Evolutionary conservation across 176 grass and related monocot genomes (phyloP), one percentile per base, ranked within the genome.

Genomic region (Leersia perrieri): DNA sequence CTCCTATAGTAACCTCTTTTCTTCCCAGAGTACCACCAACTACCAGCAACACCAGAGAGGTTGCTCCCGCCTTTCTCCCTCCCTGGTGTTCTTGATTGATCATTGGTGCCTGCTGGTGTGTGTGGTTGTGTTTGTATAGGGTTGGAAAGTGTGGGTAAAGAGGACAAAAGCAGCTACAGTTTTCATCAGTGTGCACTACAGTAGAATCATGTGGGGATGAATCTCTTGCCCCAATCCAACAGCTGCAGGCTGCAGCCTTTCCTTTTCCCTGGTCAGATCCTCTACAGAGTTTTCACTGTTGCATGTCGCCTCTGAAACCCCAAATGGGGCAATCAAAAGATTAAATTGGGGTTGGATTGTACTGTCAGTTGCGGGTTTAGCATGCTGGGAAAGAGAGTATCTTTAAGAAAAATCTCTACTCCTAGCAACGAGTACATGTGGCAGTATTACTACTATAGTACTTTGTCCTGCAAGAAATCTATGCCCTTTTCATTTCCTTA

Each of bases 171-270:
- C 22, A 22, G 53, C 74, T 51, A 45, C 66, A 63, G 83, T 78
- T 38, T 74, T 47, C 28, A 85, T 78, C 65, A 63, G 74, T 72
- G 66, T 36, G 74, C 83, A 23, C 66, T 78, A 71, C 83, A 85
- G 66, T 71, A 78, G 18, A 42, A 78, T 78, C 83, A 85, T 85
- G 83, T 85, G 83, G 58, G 53, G 58, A 41, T 60, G 32, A 60
- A 82, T 64, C 55, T 35, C 80, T 66, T 53, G 38, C 35, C 73
- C 62, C 55, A 33, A 16, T 31, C 61, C 72, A 47, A 47, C 44
- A 58, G 62, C 25, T 83, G 73, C 49, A 66, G 55, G 20, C 64
- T 71, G 34, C 74, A 62, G 27, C 32, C 63, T 15, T 22, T 20
- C 1, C 49, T n/a, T 40, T 60, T 31, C 51, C 73, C 28, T 62